phyloP scores from a whole-genome alignment of 352 stramenopile genomes.

The Phytophthora lateralis region DNA sequence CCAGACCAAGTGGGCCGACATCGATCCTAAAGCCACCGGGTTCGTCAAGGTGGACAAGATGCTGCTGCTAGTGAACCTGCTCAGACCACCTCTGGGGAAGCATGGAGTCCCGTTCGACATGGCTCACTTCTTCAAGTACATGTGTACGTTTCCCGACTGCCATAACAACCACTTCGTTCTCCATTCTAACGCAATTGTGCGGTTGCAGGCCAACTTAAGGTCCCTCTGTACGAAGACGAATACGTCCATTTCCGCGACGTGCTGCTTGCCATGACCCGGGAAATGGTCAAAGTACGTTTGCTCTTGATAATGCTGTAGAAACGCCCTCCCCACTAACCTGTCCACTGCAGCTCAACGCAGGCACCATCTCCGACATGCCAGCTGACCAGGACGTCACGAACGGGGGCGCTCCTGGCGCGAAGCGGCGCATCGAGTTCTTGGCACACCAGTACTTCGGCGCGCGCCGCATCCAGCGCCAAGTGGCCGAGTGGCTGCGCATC shows the following conservation, averaged over 20 bases:
- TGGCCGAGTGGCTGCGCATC: constrained; percentile 63
- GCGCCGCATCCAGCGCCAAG: constrained; percentile 58
- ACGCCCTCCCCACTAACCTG: not conserved
- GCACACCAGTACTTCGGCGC: constrained; percentile 77
- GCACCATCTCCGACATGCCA: constrained; percentile 51
- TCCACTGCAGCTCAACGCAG: constrained; percentile 34
- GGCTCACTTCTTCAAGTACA: constrained; percentile 57
- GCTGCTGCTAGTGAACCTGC: constrained; percentile 69
- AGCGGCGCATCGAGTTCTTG: constrained; percentile 59
- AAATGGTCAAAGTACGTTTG: constrained; percentile 79
- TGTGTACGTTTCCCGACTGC: constrained; percentile 43
- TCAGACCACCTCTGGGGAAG: constrained; percentile 80
- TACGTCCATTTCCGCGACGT: constrained; percentile 90
- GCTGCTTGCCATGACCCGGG: constrained; percentile 74
- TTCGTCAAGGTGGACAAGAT: constrained; percentile 85
- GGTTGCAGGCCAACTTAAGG: constrained; percentile 53
- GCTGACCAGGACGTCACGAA: constrained; percentile 37
- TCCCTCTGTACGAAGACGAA: constrained; percentile 86
- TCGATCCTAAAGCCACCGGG: constrained; percentile 86
- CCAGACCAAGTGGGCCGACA: constrained; percentile 86
- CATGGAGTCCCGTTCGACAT: constrained; percentile 49
- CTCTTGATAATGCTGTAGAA: not conserved
- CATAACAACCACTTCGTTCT: not conserved
- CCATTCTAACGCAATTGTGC: constrained; percentile 3
- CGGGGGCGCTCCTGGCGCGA: constrained; percentile 10